Evolutionary conservation across 2,329 filamentous ascomycete species (phyloP), one percentile per base, ranked within the genome.

Genomic region (Fusarium coffeatum): DNA sequence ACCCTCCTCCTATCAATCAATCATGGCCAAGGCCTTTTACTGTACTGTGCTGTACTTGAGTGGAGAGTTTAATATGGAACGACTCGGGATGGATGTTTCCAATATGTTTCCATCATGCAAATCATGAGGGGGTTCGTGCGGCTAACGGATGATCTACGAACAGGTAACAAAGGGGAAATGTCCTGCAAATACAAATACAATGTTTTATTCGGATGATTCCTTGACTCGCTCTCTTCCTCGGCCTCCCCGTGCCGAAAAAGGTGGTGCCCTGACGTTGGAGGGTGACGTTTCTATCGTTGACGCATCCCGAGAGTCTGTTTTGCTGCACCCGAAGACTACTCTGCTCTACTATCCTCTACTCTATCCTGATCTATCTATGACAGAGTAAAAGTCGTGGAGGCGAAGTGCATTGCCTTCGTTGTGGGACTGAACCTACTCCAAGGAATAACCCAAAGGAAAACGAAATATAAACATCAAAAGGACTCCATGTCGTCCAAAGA

Each of bases 181-280:
- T 37, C 18, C 34, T n/a, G 11, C 18, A 43, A 27, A 20, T 41
- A 49, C 32, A 37, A 56, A 6, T n/a, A 23, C 23, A 43, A 7
- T n/a, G 5, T n/a, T 27, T 12, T 30, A 18, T 5, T 40, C 55
- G 60, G 55, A 28, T 50, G 34, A 20, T 66, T 55, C 66, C 48
- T 55, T 46, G 15, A 20, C n/a, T 42, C 11, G 34, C 30, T 25
- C n/a, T 37, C 34, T 37, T 23, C 32, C 59, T 71, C 69, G 69
- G 69, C 50, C 61, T 59, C 32, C 12, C 47, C 56, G 69, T 64
- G 67, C 67, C 67, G 67, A 41, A 64, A 64, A 60, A 55, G 54
- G 58, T 57, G 50, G 56, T 68, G 40, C 57, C 59, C 59, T 74
- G 69, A 75, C 72, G 63, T 61, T 61, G 34, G 49, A 42, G 34